Evolutionary conservation across 2,329 filamentous ascomycete genomes (phyloP).

Genomic region (Dothiorella sarmentorum): DNA sequence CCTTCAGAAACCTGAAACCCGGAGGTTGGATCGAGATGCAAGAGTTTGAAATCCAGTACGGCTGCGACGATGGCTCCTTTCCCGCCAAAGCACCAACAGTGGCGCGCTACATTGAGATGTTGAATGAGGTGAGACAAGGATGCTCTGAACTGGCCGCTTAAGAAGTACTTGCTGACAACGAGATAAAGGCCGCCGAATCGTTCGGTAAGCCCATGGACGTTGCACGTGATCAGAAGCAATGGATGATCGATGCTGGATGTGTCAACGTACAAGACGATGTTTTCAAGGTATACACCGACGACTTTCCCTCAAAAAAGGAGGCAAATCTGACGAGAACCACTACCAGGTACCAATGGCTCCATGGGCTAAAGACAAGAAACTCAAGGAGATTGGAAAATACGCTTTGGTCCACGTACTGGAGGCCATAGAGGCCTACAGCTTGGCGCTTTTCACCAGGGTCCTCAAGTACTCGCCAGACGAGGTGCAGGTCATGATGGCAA

Average conservation of each 20-base stretch:
- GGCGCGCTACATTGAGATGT: slow-evolving; percentile 22
- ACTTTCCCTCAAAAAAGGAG: too few relatives aligned
- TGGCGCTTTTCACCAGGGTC: slow-evolving; percentile 31
- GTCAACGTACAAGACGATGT: slow-evolving; percentile 48
- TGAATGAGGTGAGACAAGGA: not conserved
- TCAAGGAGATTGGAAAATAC: slow-evolving; percentile 37
- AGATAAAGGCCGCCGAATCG: not conserved
- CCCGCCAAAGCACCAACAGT: slow-evolving; percentile 25
- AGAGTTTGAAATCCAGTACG: slow-evolving; percentile 13
- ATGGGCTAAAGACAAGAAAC: slow-evolving; percentile 31
- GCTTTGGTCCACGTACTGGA: slow-evolving; percentile 30
- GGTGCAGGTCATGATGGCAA: slow-evolving; percentile 10
- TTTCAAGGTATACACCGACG: slow-evolving; percentile 20
- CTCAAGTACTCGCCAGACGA: slow-evolving; percentile 15
- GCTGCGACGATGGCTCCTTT: slow-evolving; percentile 14
- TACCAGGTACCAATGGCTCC: slow-evolving; percentile 27
- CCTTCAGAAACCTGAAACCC: slow-evolving; percentile 38
- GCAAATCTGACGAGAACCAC: too few relatives aligned
- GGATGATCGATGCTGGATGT: slow-evolving; percentile 53
- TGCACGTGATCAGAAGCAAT: slow-evolving; percentile 38
- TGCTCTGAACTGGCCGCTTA: not conserved
- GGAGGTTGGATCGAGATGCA: slow-evolving; percentile 51
- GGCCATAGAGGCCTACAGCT: slow-evolving; percentile 38
- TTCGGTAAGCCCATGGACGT: slow-evolving; percentile 35
- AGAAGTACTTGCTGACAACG: slow-evolving; percentile 10